phyloP scores from a whole-genome alignment of 1,284 basidiomycete species.

The Ceratobasidium sp. region DNA sequence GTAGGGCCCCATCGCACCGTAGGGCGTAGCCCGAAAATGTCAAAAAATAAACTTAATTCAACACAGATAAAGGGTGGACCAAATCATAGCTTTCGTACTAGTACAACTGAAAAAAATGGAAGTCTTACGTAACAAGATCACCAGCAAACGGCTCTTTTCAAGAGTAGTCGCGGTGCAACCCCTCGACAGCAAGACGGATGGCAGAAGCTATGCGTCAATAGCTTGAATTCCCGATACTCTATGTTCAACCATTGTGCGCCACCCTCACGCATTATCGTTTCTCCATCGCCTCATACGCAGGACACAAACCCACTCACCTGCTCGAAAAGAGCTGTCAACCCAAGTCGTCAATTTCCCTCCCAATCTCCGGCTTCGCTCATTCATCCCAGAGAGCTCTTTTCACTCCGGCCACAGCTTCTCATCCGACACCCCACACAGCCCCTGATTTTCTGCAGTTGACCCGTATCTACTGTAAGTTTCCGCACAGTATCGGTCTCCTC shows the following conservation, averaged over 20 bases:
- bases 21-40: no score
- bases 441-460: conserved; percentile 92
- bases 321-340: conserved; percentile 29
- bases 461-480: conserved; percentile 86
- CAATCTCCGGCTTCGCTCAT: conserved; percentile 68
- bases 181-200: conserved; percentile 60
- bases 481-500: conserved; percentile 87
- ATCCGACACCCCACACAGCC: conserved; percentile 87
- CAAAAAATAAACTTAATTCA: no score
- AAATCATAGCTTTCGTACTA: no score
- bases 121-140: conserved; percentile 82
- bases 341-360: background rate
- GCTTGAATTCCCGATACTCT: conserved; percentile 56
- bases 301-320: background rate
- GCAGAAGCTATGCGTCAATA: conserved; percentile 63
- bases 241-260: conserved; percentile 29
- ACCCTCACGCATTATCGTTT: conserved; percentile 23
- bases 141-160: conserved; percentile 87
- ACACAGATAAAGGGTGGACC: no score
- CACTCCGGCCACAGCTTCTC: conserved; percentile 81
- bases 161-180: conserved; percentile 62
- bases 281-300: conserved; percentile 6
- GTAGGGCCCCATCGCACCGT: no score
- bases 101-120: no score
- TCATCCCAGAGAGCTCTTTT: conserved; percentile 80